These are phyloP conservation scores for Vitis rotundifolia DNA, from an alignment of 164 flowering plant genomes.

Conservation along the genomic window DNA sequence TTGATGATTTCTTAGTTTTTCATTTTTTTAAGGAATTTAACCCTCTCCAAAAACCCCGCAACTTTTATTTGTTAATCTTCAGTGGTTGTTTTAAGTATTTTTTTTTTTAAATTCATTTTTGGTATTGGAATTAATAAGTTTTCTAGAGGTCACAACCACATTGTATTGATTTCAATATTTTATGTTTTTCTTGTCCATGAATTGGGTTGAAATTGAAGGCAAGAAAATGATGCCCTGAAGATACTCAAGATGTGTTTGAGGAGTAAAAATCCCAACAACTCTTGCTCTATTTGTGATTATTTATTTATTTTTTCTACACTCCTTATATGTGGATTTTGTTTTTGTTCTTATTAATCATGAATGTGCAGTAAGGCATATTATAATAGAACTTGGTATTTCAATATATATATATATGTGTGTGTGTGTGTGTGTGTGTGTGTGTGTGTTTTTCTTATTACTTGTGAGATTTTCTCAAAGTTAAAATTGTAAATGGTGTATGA, in stretches of 20 bases:
- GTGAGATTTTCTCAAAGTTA: neutral
- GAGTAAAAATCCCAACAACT: conserved; percentile 85
- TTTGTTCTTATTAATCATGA: neutral
- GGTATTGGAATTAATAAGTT: no score
- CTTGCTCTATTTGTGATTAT: conserved; percentile 81
- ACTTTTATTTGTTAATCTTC: no score
- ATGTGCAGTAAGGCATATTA: neutral
- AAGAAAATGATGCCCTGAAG: conserved; percentile 92
- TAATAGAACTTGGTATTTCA: neutral
- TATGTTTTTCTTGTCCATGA: neutral
- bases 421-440: no score
- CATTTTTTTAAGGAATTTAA: no score
- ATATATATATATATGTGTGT: no score
- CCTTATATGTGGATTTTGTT: neutral
- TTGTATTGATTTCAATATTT: neutral
- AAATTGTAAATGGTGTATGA: neutral
- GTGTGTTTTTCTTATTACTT: neutral
- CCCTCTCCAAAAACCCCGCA: no score
- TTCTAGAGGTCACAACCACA: no score
- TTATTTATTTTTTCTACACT: neutral
- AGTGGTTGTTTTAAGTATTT: no score
- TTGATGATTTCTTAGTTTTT: no score
- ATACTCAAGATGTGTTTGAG: conserved; percentile 87
- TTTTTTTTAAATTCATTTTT: no score
- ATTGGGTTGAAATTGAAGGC: conserved; percentile 48